phyloP scores from a whole-genome alignment of 805 yeast species.

The Barnettozyma californica region DNA sequence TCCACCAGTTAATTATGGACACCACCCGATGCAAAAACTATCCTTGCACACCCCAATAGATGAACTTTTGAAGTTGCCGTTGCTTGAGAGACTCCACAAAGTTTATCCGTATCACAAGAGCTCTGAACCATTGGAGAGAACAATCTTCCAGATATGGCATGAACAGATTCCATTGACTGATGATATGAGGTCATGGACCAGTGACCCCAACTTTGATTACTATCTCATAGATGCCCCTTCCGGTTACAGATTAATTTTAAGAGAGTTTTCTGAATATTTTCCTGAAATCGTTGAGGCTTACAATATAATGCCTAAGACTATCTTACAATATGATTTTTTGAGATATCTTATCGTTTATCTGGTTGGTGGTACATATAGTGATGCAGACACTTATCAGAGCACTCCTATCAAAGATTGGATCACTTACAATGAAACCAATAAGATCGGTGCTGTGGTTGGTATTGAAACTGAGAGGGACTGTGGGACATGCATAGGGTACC shows the following conservation, averaged over 20 bases:
- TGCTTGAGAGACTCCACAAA: conserved; percentile 10
- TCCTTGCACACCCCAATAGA: not conserved
- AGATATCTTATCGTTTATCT: conserved; percentile 47
- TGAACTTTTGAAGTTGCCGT: conserved; percentile 8
- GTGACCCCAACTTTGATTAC: conserved; percentile 12
- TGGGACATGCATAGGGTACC: conserved; percentile 46
- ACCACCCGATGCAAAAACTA: no score
- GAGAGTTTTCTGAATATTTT: conserved; percentile 3
- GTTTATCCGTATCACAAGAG: conserved; percentile 11
- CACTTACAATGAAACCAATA: conserved; percentile 30
- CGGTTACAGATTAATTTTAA: conserved; percentile 13
- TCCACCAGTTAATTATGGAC: no score
- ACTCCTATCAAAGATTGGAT: conserved; percentile 58
- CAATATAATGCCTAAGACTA: conserved; percentile 44
- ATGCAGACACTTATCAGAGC: conserved; percentile 46
- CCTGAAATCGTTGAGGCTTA: conserved; percentile 52
- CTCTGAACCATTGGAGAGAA: conserved; percentile 23
- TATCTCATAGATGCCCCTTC: conserved; percentile 19
- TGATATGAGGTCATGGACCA: conserved; percentile 8
- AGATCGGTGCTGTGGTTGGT: conserved; percentile 49
- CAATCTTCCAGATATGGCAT: conserved; percentile 26
- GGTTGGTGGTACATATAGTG: conserved; percentile 56
- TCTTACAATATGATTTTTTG: conserved; percentile 49
- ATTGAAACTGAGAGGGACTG: conserved; percentile 50
- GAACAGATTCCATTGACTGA: not conserved